Conservation (phyloP, 306 rosid species). For the Glycine tomentella region DNA sequence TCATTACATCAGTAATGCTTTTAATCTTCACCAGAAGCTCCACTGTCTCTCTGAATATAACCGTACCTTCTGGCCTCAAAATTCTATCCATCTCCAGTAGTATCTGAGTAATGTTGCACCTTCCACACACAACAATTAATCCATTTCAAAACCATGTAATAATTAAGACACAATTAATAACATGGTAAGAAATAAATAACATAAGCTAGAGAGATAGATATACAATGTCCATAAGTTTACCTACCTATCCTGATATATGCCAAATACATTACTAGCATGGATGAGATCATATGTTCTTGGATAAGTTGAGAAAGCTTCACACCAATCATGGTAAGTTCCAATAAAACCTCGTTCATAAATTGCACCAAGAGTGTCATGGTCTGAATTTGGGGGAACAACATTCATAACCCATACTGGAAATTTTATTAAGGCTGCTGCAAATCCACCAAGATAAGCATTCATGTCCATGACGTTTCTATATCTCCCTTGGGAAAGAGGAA, state of each 20-base stretch:
- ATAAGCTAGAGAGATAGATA: background rate
- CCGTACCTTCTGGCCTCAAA: slow-evolving; percentile 92
- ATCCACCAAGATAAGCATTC: slow-evolving; percentile 93
- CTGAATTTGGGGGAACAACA: slow-evolving; percentile 75
- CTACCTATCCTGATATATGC: slow-evolving; percentile 93
- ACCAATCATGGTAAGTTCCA: slow-evolving; percentile 95
- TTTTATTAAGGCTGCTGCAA: slow-evolving; percentile 71
- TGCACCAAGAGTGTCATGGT: slow-evolving; percentile 76
- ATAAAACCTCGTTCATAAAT: slow-evolving; percentile 91
- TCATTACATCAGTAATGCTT: slow-evolving; percentile 75
- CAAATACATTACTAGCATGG: slow-evolving; percentile 78
- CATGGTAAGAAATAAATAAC: background rate
- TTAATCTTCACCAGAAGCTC: slow-evolving; percentile 81
- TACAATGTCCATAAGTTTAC: slow-evolving; percentile 3
- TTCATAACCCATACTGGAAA: slow-evolving; percentile 96
- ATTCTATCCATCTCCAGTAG: slow-evolving; percentile 95
- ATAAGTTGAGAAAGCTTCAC: slow-evolving; percentile 93
- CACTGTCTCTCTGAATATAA: slow-evolving; percentile 83
- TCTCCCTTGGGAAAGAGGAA: slow-evolving; percentile 68
- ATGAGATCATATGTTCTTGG: slow-evolving; percentile 97
- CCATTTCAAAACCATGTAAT: slow-evolving; percentile 20
- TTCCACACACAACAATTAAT: slow-evolving; percentile 45
- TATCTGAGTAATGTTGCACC: slow-evolving; percentile 78
- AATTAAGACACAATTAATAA: too few relatives aligned
- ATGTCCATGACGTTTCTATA: slow-evolving; percentile 88